Conservation (phyloP, 2,329 filamentous ascomycete genomes). For the Microsporum canis region DNA sequence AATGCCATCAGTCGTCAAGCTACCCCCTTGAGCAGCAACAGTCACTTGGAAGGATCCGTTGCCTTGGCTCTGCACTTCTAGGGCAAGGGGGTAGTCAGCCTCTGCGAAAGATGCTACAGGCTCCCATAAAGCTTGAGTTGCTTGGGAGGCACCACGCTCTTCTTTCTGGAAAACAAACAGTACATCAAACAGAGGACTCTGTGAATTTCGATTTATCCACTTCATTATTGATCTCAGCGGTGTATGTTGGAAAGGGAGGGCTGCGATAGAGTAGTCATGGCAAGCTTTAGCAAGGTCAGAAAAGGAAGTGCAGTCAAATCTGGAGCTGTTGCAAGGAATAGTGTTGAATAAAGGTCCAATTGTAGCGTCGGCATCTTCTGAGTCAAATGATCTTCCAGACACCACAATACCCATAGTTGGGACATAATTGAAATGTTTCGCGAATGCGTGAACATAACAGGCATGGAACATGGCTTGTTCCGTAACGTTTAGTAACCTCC, state of each 20-base stretch:
- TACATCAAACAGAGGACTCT: conserved; percentile 59
- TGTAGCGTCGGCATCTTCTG: conserved; percentile 51
- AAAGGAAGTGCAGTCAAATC: conserved; percentile 44
- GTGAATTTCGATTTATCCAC: conserved; percentile 51
- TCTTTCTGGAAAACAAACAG: conserved; percentile 70
- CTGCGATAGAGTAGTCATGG: conserved; percentile 58
- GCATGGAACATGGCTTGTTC: conserved; percentile 70
- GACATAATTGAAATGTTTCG: conserved; percentile 37
- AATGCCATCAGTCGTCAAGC: conserved; percentile 28
- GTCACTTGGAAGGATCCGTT: conserved; percentile 44
- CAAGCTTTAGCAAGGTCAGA: conserved; percentile 49
- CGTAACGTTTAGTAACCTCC: conserved; percentile 56
- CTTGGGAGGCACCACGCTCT: conserved; percentile 14
- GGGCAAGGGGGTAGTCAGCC: conserved; percentile 63
- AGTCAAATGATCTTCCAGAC: conserved; percentile 63
- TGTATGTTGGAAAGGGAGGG: conserved; percentile 65
- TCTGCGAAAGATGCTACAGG: conserved; percentile 37
- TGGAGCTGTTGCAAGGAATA: conserved; percentile 54
- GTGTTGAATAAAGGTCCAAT: conserved; percentile 88
- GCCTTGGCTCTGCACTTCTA: conserved; percentile 54
- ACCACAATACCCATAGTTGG: conserved; percentile 61
- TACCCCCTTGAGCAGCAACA: conserved; percentile 46
- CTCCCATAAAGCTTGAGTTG: conserved; percentile 43
- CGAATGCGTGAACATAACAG: conserved; percentile 56
- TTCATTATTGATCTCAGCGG: conserved; percentile 69